phyloP scores from a whole-genome alignment of 2,329 filamentous ascomycete genomes.

The Fusarium caatingaense region DNA sequence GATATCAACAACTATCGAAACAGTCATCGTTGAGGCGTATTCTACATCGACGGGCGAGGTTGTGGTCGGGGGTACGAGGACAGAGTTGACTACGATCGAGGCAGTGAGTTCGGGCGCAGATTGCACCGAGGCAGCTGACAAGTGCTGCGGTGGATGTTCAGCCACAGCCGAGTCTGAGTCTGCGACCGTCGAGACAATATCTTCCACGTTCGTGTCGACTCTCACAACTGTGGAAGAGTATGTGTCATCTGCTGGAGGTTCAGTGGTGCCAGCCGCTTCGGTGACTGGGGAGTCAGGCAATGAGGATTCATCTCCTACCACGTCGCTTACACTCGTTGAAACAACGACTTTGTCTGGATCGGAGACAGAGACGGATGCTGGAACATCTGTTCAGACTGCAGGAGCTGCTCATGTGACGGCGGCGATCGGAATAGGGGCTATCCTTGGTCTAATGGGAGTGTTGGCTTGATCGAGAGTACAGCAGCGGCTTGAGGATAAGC shows the following conservation, averaged over 20 bases:
- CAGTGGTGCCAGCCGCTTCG: conserved; percentile 12
- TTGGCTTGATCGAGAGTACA: conserved; percentile 27
- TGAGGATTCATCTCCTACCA: conserved; percentile 8
- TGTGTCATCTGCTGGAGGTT: conserved; percentile 31
- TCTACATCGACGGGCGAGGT: conserved; percentile 43
- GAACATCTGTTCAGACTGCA: conserved; percentile 39
- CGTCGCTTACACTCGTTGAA: conserved; percentile 7
- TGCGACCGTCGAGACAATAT: background rate
- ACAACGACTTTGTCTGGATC: conserved; percentile 1
- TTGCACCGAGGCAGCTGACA: conserved; percentile 25
- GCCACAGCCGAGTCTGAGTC: background rate
- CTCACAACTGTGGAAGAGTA: conserved; percentile 20
- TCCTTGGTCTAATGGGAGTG: conserved; percentile 42
- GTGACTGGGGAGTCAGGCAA: background rate
- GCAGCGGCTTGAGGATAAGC: background rate
- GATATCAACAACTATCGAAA: conserved; percentile 37
- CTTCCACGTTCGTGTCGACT: conserved; percentile 12
- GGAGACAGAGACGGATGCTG: conserved; percentile 16
- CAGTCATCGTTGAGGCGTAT: conserved; percentile 43
- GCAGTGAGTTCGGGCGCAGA: conserved; percentile 32
- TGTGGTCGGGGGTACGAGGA: conserved; percentile 33
- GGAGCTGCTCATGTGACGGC: conserved; percentile 38
- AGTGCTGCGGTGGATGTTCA: conserved; percentile 38
- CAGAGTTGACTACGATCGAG: conserved; percentile 38
- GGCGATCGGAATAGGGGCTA: conserved; percentile 40